These are phyloP conservation scores for Thalassiosira profunda DNA, from an alignment of 108 stramenopile species.

Conservation along the genomic window DNA sequence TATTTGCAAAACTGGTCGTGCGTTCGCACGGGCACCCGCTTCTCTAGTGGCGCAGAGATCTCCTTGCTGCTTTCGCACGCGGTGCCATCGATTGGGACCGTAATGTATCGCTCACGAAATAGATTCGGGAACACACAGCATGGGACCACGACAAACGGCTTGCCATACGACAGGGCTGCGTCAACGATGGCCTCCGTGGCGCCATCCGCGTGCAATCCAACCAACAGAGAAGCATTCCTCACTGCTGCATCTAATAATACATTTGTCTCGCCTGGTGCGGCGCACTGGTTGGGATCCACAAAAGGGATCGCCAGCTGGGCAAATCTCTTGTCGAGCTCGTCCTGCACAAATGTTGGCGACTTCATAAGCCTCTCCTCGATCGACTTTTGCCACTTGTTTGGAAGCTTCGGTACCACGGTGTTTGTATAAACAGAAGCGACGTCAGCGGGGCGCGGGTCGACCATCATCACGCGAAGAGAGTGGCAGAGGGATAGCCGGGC, in stretches of 20 bases:
- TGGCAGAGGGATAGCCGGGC: conserved; percentile 82
- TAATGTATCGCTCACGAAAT: conserved; percentile 50
- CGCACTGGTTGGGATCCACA: no score
- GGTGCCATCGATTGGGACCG: background rate
- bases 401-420: conserved; percentile 76
- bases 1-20: conserved; percentile 87
- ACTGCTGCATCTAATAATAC: conserved; percentile 39
- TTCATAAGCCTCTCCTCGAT: conserved; percentile 39
- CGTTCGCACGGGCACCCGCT: conserved; percentile 64
- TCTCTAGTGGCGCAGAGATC: no score
- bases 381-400: conserved; percentile 83
- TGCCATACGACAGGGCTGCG: conserved; percentile 66
- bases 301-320: conserved; percentile 67
- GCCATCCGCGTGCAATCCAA: conserved; percentile 90
- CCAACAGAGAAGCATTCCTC: conserved; percentile 59
- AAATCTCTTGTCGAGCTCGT: conserved; percentile 52
- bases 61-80: conserved; percentile 5
- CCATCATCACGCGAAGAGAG: conserved; percentile 64
- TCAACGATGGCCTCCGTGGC: conserved; percentile 92
- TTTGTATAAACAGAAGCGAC: conserved; percentile 63
- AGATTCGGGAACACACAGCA: conserved; percentile 91
- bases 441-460: conserved; percentile 83
- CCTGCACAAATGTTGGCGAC: conserved; percentile 50
- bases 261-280: no score
- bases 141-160: conserved; percentile 87